Percentiles rank a stretch among this genome's conserved stretches.
Evolutionary conservation across 306 rosid genomes (phyloP).

Genomic region (Vicia faba): DNA sequence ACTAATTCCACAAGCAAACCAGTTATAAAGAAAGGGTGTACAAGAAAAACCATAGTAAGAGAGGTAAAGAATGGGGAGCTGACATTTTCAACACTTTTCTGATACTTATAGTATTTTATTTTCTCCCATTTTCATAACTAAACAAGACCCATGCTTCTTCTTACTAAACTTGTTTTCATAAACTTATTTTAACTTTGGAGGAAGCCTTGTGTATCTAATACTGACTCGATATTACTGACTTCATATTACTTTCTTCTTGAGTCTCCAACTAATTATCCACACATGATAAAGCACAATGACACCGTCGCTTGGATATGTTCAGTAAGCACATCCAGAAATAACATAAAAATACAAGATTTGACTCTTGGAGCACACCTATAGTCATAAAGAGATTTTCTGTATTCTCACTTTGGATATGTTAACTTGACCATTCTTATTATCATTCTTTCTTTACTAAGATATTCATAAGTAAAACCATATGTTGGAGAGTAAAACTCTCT

Average conservation of each 20-base stretch:
- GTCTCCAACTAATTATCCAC: not conserved
- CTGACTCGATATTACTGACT: not conserved
- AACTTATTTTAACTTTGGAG: not conserved
- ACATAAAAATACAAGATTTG: not conserved
- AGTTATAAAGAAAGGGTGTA: not conserved
- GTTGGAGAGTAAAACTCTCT: conserved; percentile 8
- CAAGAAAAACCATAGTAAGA: conserved; percentile 7
- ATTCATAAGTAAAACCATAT: not conserved
- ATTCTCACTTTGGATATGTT: not conserved
- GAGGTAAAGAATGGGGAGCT: not conserved
- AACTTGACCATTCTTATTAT: not conserved
- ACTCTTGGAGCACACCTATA: conserved; percentile 1
- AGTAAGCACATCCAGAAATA: not conserved
- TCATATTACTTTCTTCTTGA: not conserved
- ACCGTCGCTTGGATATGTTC: conserved; percentile 2
- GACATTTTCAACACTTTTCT: conserved; percentile 17
- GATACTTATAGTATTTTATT: not conserved
- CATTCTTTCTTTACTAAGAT: not conserved
- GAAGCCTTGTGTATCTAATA: not conserved
- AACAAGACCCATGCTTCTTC: not conserved
- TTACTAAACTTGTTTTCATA: conserved; percentile 1
- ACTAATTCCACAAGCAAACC: conserved; percentile 12
- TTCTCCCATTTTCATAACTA: not conserved
- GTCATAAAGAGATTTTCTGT: conserved; percentile 4
- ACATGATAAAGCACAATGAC: not conserved